Evolutionary conservation across 371 early-diverging fungal genomes (phyloP).

Genomic region (Circinella minor): DNA sequence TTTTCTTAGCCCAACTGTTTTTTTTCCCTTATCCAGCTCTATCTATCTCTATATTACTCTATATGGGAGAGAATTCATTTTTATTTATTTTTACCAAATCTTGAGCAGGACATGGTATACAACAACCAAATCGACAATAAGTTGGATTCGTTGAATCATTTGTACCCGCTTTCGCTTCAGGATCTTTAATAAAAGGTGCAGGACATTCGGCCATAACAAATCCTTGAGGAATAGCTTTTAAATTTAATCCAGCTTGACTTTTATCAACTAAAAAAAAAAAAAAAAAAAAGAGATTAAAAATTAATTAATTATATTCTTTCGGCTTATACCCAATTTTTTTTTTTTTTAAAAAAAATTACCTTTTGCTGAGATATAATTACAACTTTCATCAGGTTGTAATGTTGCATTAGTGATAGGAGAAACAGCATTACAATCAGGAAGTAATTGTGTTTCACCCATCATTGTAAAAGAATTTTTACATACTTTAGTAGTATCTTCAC

Average conservation of each 20-base stretch:
- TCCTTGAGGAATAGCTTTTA: slow-evolving; percentile 33
- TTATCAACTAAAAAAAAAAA: not conserved
- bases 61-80: too few species aligned
- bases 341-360: slow-evolving; percentile 14
- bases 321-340: slow-evolving; percentile 1
- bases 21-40: too few species aligned
- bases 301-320: too few species aligned
- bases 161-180: slow-evolving; percentile 24
- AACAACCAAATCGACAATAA: slow-evolving; percentile 40
- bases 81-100: slow-evolving; percentile 26
- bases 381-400: slow-evolving; percentile 41
- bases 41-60: too few species aligned
- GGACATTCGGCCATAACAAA: slow-evolving; percentile 40
- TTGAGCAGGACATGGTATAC: slow-evolving; percentile 49
- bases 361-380: slow-evolving; percentile 43
- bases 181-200: slow-evolving; percentile 45
- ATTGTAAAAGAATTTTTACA: slow-evolving; percentile 47
- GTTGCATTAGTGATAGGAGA: slow-evolving; percentile 30
- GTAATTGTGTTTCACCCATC: slow-evolving; percentile 30
- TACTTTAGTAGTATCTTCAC: slow-evolving; percentile 31
- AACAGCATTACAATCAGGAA: slow-evolving; percentile 53
- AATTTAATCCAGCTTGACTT: slow-evolving; percentile 14
- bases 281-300: too few species aligned
- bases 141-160: slow-evolving; percentile 19
- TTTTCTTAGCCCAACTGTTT: too few species aligned